These are phyloP conservation scores for Tephrocybe sp. DNA, from an alignment of 768 basidiomycete genomes.

Conservation along the genomic window DNA sequence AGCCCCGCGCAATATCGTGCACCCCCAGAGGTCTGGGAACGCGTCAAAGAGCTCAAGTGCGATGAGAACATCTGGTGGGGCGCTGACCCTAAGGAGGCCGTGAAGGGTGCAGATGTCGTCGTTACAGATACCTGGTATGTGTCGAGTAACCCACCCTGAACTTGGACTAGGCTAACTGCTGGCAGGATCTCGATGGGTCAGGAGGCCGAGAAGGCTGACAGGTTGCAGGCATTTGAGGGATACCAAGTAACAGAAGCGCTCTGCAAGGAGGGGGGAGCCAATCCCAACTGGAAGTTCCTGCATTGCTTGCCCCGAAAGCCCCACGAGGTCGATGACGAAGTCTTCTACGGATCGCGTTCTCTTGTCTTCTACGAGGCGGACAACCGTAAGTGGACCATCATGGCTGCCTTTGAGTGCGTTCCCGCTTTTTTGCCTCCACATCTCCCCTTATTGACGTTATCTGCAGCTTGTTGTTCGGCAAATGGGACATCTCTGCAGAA, in stretches of 20 bases:
- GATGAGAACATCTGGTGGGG: slow-evolving; percentile 76
- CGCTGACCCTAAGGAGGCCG: slow-evolving; percentile 80
- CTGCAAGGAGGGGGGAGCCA: slow-evolving; percentile 78
- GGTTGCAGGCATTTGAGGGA: slow-evolving; percentile 83
- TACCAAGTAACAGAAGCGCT: slow-evolving; percentile 94
- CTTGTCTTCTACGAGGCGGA: slow-evolving; percentile 94
- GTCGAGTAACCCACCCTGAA: neutral
- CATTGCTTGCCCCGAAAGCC: slow-evolving; percentile 94
- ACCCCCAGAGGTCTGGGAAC: slow-evolving; percentile 75
- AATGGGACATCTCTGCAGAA: slow-evolving; percentile 10
- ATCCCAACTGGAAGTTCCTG: slow-evolving; percentile 89
- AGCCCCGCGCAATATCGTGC: slow-evolving; percentile 75
- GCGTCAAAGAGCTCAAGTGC: slow-evolving; percentile 73
- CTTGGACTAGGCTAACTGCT: neutral
- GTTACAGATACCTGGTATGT: slow-evolving; percentile 94
- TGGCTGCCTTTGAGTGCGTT: slow-evolving; percentile 87
- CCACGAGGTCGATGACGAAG: slow-evolving; percentile 95
- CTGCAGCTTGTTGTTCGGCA: slow-evolving; percentile 8
- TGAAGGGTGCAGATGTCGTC: slow-evolving; percentile 89
- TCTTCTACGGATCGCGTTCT: slow-evolving; percentile 91
- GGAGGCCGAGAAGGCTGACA: slow-evolving; percentile 88
- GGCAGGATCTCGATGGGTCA: slow-evolving; percentile 98
- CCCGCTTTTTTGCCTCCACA: neutral
- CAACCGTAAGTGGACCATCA: slow-evolving; percentile 97
- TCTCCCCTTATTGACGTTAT: neutral